Evolutionary conservation across 495 filamentous ascomycete genomes (phyloP), one percentile per base, ranked within the genome.

Genomic region (Trichoderma gamsii): DNA sequence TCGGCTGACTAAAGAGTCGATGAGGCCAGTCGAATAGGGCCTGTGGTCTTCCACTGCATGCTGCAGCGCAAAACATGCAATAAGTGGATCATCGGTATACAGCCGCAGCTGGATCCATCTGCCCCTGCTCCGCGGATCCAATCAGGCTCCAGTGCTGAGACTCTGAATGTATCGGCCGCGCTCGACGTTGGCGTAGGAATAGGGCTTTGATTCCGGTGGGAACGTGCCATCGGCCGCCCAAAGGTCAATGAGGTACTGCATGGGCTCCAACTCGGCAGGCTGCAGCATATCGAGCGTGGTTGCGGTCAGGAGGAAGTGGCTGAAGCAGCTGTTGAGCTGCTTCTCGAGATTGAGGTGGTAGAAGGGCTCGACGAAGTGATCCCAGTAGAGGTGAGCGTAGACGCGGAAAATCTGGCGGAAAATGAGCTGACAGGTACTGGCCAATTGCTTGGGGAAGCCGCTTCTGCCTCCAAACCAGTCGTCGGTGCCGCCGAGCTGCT

Each of bases 371-470:
- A 89, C 74, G 81, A 89, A 94, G 79, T 94, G 91, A 9, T 87
- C 86, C 82, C 91, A 91, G 81, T 94, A 94, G 35, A 94, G 82
- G 79, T 97, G 93, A 43, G 92, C 89, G 72, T 97, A 97, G 78
- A 93, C 92, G 56, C 93, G 92, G 84, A 96, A 95, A 89, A 97
- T 97, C 79, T 97, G 93, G 71, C 92, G 89, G 84, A 93, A 96
- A 72, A 96, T 94, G 69, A 88, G 92, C 76, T 90, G 88, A 80
- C 90, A 91, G 71, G 96, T 92, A 70, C 88, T 85, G 72, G 91
- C 85, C 76, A 96, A 94, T 23, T 88, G 87, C 73, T 88, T 87
- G 18, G 92, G 93, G 77, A 97, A 97, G 21, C 93, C 92, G 72
- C 89, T 92, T 44, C 87, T 85, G 78, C 93, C 93, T 68, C 93